These are phyloP conservation scores for Phenoliferia sp. DNA, from an alignment of 1,284 basidiomycete species.

Conservation along the genomic window DNA sequence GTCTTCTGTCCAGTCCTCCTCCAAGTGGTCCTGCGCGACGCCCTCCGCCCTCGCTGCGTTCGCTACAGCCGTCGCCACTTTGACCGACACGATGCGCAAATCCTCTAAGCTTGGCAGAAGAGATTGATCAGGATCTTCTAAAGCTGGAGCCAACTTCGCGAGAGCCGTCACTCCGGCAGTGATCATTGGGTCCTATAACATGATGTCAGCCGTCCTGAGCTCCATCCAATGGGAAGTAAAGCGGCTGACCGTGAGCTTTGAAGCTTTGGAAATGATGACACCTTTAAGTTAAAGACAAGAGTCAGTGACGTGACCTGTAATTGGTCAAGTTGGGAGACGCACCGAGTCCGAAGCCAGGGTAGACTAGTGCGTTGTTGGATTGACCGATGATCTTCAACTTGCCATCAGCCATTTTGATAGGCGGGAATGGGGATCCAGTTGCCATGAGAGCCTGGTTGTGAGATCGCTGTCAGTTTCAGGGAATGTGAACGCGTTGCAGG, in stretches of 20 bases:
- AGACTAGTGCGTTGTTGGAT: constrained; percentile 59
- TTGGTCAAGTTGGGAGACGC: constrained; percentile 29
- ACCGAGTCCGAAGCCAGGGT: constrained; percentile 59
- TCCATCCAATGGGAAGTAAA: constrained; percentile 55
- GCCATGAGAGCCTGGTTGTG: constrained; percentile 70
- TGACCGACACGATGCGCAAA: constrained; percentile 64
- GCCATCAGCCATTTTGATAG: constrained; percentile 45
- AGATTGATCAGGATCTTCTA: constrained; percentile 56
- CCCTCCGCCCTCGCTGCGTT: constrained; percentile 70
- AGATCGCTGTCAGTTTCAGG: too few relatives aligned
- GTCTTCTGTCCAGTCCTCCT: constrained; percentile 52
- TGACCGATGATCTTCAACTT: constrained; percentile 54
- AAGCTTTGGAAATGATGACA: constrained; percentile 58
- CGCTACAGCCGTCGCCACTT: constrained; percentile 71
- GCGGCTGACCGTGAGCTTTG: constrained; percentile 64
- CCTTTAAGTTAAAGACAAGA: constrained; percentile 3
- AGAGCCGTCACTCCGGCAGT: constrained; percentile 67
- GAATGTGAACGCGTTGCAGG: too few relatives aligned
- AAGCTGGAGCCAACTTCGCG: constrained; percentile 68
- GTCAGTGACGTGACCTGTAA: neutral
- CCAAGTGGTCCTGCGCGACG: constrained; percentile 56
- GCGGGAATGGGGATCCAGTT: constrained; percentile 75
- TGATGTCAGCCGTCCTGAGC: neutral
- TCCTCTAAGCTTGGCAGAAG: constrained; percentile 68
- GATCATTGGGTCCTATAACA: constrained; percentile 53